Evolutionary conservation across 345 rosid genomes (phyloP).

Genomic region (Luvunga scandens): DNA sequence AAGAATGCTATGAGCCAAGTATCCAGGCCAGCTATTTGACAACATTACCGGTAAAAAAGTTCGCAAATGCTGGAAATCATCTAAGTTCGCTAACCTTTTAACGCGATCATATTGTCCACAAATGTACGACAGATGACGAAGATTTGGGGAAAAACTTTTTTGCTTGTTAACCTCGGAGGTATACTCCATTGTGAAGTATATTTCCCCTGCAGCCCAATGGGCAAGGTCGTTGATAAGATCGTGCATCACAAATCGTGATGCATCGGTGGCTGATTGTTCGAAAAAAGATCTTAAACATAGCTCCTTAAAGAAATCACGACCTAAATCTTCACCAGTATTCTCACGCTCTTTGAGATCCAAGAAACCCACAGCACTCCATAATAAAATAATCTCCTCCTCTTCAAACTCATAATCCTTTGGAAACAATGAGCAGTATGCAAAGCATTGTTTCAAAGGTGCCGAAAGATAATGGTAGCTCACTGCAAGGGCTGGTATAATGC

Average conservation of each 20-base stretch:
- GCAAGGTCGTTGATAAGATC: constrained; percentile 13
- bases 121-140: not conserved
- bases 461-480: no score
- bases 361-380: not conserved
- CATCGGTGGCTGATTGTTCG: not conserved
- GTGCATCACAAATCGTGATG: constrained; percentile 5
- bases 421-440: no score
- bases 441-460: no score
- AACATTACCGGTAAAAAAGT: no score
- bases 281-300: not conserved
- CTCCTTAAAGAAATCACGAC: not conserved
- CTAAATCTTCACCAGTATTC: not conserved
- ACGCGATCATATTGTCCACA: accelerated
- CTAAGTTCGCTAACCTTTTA: no score
- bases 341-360: not conserved
- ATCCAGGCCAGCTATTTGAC: accelerated
- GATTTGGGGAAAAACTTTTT: not conserved
- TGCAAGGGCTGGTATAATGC: no score
- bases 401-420: no score
- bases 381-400: no score
- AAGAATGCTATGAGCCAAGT: no score
- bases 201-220: not conserved
- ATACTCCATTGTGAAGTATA: not conserved
- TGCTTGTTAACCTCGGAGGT: not conserved
- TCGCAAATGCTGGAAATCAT: no score